These are phyloP conservation scores for Plasmodium chabaudi DNA, from an alignment of 169 alveolate species.

Conservation along the genomic window DNA sequence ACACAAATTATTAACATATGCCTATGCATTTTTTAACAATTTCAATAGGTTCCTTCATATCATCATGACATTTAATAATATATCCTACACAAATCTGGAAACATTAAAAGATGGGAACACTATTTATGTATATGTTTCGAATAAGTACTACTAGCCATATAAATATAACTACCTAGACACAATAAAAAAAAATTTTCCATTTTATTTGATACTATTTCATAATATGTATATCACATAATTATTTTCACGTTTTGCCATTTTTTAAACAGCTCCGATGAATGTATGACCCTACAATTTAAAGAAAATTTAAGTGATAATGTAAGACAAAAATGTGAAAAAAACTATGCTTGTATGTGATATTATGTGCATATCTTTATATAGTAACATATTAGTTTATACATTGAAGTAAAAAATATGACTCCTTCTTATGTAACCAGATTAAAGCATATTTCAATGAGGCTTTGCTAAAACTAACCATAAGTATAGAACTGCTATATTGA, in stretches of 20 bases:
- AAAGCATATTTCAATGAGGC: conserved; percentile 68
- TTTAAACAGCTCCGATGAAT: conserved; percentile 46
- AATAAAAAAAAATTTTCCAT: too few relatives aligned
- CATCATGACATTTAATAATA: conserved; percentile 43
- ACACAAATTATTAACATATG: background rate
- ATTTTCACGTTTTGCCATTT: background rate
- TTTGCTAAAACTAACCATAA: conserved; percentile 40
- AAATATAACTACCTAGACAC: too few relatives aligned
- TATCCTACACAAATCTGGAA: conserved; percentile 47
- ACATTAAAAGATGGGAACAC: conserved; percentile 39
- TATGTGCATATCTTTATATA: background rate
- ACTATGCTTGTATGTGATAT: background rate
- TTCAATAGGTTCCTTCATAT: conserved; percentile 50
- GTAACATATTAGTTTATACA: too few relatives aligned
- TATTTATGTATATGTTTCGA: conserved; percentile 45
- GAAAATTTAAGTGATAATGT: conserved; percentile 74
- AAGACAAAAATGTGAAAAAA: conserved; percentile 6
- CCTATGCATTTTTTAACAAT: background rate
- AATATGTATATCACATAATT: background rate
- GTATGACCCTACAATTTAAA: conserved; percentile 50
- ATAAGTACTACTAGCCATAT: conserved; percentile 12
- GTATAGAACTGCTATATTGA: conserved; percentile 55
- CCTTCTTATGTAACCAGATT: conserved; percentile 22
- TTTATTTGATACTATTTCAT: too few relatives aligned
- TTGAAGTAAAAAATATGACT: too few relatives aligned